phyloP scores from a whole-genome alignment of 23 red algal species.

The Gracilaria gracilis region DNA sequence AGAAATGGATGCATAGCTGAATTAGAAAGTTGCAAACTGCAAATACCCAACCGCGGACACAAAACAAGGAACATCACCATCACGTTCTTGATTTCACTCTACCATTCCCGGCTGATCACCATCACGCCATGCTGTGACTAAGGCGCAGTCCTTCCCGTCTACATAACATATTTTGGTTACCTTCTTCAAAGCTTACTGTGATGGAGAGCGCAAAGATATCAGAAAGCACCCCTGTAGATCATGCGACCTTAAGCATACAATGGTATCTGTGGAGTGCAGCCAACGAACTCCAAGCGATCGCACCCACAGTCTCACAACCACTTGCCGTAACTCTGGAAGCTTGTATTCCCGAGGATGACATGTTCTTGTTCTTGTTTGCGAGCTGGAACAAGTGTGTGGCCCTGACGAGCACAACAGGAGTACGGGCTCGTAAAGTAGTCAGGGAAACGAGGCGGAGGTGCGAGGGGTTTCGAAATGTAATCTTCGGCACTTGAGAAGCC shows the following conservation, averaged over 20 bases:
- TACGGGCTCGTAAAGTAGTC: constrained; percentile 23
- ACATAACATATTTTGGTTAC: too few species aligned
- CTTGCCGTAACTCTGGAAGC: not conserved
- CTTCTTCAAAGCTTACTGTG: too few species aligned
- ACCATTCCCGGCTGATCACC: too few species aligned
- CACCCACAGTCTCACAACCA: constrained; percentile 36
- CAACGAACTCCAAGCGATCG: constrained; percentile 16
- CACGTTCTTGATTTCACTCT: too few species aligned
- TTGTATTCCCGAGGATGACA: constrained; percentile 11
- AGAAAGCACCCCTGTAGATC: not conserved
- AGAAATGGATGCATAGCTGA: too few species aligned
- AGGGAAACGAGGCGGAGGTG: constrained; percentile 12
- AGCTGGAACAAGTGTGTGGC: constrained; percentile 33
- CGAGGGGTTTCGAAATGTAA: constrained; percentile 7
- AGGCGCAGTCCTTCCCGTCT: too few species aligned
- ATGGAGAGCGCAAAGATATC: not conserved
- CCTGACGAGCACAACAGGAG: constrained; percentile 8
- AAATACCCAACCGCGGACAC: too few species aligned
- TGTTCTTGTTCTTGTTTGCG: constrained; percentile 48
- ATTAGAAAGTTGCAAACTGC: too few species aligned
- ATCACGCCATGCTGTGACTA: too few species aligned
- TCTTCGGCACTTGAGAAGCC: constrained; percentile 19
- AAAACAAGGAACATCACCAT: too few species aligned
- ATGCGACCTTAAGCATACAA: not conserved
- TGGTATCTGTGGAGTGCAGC: constrained; percentile 39